Percentiles rank a stretch among this genome's conserved stretches.
Conservation (phyloP, 1,139 yeast species). For the Yamadazyma pseudoaaseri region DNA sequence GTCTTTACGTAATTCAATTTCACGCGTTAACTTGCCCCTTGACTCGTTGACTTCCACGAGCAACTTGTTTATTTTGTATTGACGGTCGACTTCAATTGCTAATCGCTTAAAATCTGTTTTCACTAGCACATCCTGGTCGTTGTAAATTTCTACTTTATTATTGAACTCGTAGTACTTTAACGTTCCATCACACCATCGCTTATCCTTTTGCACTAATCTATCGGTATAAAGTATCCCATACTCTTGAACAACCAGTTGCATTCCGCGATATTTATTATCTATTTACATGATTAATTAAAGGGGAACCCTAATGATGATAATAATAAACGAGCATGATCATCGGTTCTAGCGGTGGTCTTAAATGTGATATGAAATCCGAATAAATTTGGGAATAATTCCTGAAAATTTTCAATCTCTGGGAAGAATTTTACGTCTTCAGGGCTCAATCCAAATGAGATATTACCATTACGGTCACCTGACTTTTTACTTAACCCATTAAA, state of each 20-base stretch:
- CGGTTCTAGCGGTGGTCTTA: slow-evolving; percentile 88
- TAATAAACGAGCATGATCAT: slow-evolving; percentile 85
- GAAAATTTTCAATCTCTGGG: slow-evolving; percentile 92
- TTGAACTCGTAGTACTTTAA: slow-evolving; percentile 49
- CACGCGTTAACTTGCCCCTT: slow-evolving; percentile 10
- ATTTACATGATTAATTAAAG: slow-evolving; percentile 32
- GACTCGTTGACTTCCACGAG: slow-evolving; percentile 12
- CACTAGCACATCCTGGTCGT: slow-evolving; percentile 35
- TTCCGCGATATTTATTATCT: neutral
- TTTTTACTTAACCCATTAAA: slow-evolving; percentile 74
- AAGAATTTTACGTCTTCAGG: slow-evolving; percentile 77
- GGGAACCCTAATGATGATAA: slow-evolving; percentile 84
- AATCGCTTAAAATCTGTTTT: slow-evolving; percentile 24
- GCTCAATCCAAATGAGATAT: slow-evolving; percentile 79
- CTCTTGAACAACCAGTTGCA: slow-evolving; percentile 9
- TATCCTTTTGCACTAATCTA: slow-evolving; percentile 48
- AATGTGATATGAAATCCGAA: slow-evolving; percentile 86
- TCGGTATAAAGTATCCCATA: slow-evolving; percentile 36
- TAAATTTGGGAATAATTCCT: slow-evolving; percentile 84
- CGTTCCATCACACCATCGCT: slow-evolving; percentile 56
- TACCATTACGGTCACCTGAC: slow-evolving; percentile 85
- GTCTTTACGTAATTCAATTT: no score
- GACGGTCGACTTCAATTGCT: slow-evolving; percentile 9
- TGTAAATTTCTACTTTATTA: slow-evolving; percentile 43
- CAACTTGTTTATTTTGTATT: slow-evolving; percentile 11